Evolutionary conservation across 352 stramenopile genomes (phyloP).

Genomic region (Phytophthora syringae): DNA sequence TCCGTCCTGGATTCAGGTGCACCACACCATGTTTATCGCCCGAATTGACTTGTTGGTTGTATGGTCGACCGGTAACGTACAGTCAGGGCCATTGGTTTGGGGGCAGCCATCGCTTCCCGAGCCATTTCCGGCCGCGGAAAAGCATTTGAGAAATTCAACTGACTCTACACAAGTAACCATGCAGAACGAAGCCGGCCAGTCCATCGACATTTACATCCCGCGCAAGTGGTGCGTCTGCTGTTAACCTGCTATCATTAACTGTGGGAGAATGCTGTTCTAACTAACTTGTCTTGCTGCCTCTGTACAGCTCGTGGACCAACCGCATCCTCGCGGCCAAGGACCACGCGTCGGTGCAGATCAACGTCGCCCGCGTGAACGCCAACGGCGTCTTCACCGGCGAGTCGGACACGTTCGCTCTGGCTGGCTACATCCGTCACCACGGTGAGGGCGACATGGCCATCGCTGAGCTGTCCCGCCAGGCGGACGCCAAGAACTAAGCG

Average conservation of each 20-base stretch:
- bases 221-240: slow-evolving; percentile 92
- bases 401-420: slow-evolving; percentile 94
- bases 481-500: slow-evolving; percentile 83
- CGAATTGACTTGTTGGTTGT: slow-evolving; percentile 51
- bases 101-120: background rate
- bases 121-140: background rate
- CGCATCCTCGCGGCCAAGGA: slow-evolving; percentile 98
- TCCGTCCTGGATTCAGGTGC: background rate
- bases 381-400: slow-evolving; percentile 97
- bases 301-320: slow-evolving; percentile 97
- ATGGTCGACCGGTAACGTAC: slow-evolving; percentile 80
- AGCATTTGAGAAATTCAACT: slow-evolving; percentile 61
- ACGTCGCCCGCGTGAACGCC: slow-evolving; percentile 97
- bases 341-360: slow-evolving; percentile 98
- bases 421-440: slow-evolving; percentile 97
- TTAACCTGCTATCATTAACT: background rate
- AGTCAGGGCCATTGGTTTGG: slow-evolving; percentile 83
- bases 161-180: slow-evolving; percentile 86
- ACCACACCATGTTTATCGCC: slow-evolving; percentile 3
- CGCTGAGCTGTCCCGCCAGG: slow-evolving; percentile 79
- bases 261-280: slow-evolving; percentile 1
- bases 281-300: background rate
- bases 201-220: slow-evolving; percentile 99
- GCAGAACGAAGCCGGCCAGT: slow-evolving; percentile 98
- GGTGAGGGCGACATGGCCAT: slow-evolving; percentile 95